phyloP scores from a whole-genome alignment of 2,329 filamentous ascomycete genomes.

The Aurifilum marmelostoma region DNA sequence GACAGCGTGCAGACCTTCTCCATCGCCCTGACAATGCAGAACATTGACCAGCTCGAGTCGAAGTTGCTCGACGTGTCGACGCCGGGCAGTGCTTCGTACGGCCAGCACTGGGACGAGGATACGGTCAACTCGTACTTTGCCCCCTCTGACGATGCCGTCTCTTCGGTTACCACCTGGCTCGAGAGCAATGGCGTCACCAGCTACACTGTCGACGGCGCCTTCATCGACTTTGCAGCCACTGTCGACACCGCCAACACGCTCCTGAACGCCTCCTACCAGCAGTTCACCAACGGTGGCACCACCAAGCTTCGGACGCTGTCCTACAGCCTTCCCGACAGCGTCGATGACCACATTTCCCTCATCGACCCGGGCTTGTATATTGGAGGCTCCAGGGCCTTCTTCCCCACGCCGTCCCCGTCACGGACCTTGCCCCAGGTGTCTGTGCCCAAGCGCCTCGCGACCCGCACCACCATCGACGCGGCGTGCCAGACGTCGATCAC shows the following conservation, averaged over 20 bases:
- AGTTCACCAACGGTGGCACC: constrained; percentile 37
- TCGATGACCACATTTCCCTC: constrained; percentile 18
- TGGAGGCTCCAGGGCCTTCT: constrained; percentile 15
- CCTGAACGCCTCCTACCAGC: constrained; percentile 37
- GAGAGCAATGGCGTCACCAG: background rate
- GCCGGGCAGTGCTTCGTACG: constrained; percentile 32
- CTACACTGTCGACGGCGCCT: constrained; percentile 41
- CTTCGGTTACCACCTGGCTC: constrained; percentile 33
- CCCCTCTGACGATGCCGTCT: constrained; percentile 28
- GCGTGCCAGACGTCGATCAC: constrained; percentile 41
- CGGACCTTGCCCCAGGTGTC: constrained; percentile 12
- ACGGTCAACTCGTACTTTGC: constrained; percentile 31
- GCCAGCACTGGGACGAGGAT: constrained; percentile 32
- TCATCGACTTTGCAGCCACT: constrained; percentile 45
- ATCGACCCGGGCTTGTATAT: constrained; percentile 31
- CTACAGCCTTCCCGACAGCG: constrained; percentile 23
- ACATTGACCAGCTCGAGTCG: constrained; percentile 29
- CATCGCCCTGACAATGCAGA: constrained; percentile 18
- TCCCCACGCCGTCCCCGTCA: background rate
- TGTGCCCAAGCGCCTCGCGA: constrained; percentile 13
- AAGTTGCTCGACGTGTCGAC: constrained; percentile 33
- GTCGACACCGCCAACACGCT: constrained; percentile 36
- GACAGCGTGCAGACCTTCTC: constrained; percentile 13
- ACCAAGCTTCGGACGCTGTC: constrained; percentile 25
- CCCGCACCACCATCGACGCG: constrained; percentile 27